phyloP scores from a whole-genome alignment of 192 early-diverging fungal species.

The Rhizoclosmatium sp. region DNA sequence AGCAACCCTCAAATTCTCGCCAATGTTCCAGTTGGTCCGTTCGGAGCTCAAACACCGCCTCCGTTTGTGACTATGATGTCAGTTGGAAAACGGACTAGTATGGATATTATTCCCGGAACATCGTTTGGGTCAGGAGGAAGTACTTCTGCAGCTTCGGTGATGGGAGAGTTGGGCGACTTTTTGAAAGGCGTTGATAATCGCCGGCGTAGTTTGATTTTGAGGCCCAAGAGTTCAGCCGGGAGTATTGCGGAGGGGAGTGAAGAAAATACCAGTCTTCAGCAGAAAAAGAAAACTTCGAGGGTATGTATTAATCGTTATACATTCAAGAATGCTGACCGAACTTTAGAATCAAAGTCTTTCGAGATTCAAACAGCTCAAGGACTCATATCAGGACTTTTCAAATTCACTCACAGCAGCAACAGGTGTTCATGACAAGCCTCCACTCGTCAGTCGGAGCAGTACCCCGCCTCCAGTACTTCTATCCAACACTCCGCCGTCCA shows the following conservation, averaged over 20 bases:
- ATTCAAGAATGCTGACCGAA: no score
- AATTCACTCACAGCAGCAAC: slow-evolving; percentile 15
- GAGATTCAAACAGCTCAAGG: slow-evolving; percentile 24
- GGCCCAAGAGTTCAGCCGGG: background rate
- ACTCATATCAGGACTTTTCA: slow-evolving; percentile 31
- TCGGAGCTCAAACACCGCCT: slow-evolving; percentile 14
- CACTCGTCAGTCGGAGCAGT: background rate
- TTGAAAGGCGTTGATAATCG: slow-evolving; percentile 2
- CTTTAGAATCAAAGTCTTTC: background rate
- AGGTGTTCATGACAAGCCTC: background rate
- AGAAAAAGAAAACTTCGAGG: slow-evolving; percentile 6
- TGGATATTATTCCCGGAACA: background rate
- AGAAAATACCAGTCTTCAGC: background rate
- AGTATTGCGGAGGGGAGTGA: background rate
- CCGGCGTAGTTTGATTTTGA: slow-evolving; percentile 8
- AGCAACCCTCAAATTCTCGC: background rate
- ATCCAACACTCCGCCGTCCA: no score
- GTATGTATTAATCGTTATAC: background rate
- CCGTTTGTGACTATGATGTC: slow-evolving; percentile 8
- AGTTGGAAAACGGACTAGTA: background rate
- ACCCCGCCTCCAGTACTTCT: background rate
- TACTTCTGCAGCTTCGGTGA: background rate
- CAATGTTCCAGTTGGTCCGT: background rate
- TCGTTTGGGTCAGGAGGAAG: background rate
- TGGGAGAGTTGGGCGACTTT: slow-evolving; percentile 22